Evolutionary conservation across 2,329 filamentous ascomycete genomes (phyloP), one percentile per base, ranked within the genome.

Genomic region (Penicillium griseofulvum): DNA sequence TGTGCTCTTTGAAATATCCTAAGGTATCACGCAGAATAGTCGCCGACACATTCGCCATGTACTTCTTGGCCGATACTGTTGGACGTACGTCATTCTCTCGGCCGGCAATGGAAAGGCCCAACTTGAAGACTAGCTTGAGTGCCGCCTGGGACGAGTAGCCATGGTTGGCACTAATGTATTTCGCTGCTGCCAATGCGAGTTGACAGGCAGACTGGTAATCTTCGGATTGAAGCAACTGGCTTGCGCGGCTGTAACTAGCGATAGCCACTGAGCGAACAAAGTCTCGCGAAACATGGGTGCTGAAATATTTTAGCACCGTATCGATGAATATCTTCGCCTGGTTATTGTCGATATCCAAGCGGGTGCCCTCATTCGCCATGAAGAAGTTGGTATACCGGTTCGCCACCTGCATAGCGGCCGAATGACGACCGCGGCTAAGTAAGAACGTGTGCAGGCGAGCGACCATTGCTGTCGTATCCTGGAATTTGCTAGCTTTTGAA

Each of bases 11-110:
- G 59, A 76, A 69, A 38, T 77, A 72, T 2, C 68, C 64, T 2
- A 80, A 63, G 1, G 75, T 74, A 51, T 76, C 72, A 57, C 70
- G 68, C 29, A 79, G 68, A 41, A 79, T 79, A 11, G 64, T 60
- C 29, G 68, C 70, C 5, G 76, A 78, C 1, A 74, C 67, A 9
- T 70, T 62, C 7, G 76, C 67, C 61, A 77, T 69, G 50, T 73
- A 72, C 65, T 75, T 73, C 56, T 72, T 72, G 24, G 70, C 59
- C 2, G 61, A 55, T 63, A 24, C 76, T 72, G 24, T 33, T 19
- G 70, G 69, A n/a, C 68, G 62, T 0, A 67, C 68, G 11, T 67
- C 64, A 42, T 74, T 63, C 38, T 72, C 71, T 56, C 74, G 74
- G 31, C 74, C 74, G 10, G 67, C 65, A 26, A 74, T 60, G 43